Evolutionary conservation across 2,329 filamentous ascomycete genomes (phyloP).

Genomic region (Neoascochyta sp.): DNA sequence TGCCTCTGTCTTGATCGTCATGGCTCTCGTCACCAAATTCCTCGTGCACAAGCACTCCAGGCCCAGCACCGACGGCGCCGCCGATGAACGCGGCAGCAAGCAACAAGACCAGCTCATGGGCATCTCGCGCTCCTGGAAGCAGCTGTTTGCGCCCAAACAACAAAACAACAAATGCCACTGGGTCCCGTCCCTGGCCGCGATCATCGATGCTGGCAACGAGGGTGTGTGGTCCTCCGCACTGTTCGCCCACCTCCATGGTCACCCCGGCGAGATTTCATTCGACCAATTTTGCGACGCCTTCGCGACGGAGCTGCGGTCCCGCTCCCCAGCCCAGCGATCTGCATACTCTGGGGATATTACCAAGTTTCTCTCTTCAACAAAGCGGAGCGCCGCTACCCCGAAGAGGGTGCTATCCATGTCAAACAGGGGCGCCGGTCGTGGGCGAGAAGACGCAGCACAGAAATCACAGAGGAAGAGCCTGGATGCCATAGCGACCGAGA

Average conservation of each 20-base stretch:
- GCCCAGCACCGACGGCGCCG: slow-evolving; percentile 7
- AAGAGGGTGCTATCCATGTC: slow-evolving; percentile 21
- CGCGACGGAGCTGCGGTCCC: slow-evolving; percentile 19
- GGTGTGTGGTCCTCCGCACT: slow-evolving; percentile 24
- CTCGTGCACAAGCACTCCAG: slow-evolving; percentile 25
- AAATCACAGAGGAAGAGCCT: slow-evolving; percentile 16
- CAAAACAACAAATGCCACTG: slow-evolving; percentile 11
- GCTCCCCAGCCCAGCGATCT: slow-evolving; percentile 18
- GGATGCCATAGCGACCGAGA: slow-evolving; percentile 14
- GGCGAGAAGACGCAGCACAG: slow-evolving; percentile 9
- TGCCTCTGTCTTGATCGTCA: slow-evolving; percentile 14
- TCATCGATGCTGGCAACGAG: slow-evolving; percentile 36
- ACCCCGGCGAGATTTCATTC: slow-evolving; percentile 22
- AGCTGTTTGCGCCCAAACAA: slow-evolving; percentile 18
- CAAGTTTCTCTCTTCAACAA: slow-evolving; percentile 19
- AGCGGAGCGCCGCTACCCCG: slow-evolving; percentile 8
- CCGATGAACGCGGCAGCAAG: slow-evolving; percentile 12
- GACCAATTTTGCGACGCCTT: slow-evolving; percentile 27
- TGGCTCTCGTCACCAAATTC: slow-evolving; percentile 30
- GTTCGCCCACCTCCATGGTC: slow-evolving; percentile 20
- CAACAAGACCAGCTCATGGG: slow-evolving; percentile 11
- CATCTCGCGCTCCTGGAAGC: slow-evolving; percentile 18
- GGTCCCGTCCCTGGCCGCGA: slow-evolving; percentile 27
- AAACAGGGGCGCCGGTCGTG: slow-evolving; percentile 6
- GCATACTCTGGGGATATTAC: slow-evolving; percentile 21